phyloP scores from a whole-genome alignment of 2,329 filamentous ascomycete species.

The Fusarium verrucosum region DNA sequence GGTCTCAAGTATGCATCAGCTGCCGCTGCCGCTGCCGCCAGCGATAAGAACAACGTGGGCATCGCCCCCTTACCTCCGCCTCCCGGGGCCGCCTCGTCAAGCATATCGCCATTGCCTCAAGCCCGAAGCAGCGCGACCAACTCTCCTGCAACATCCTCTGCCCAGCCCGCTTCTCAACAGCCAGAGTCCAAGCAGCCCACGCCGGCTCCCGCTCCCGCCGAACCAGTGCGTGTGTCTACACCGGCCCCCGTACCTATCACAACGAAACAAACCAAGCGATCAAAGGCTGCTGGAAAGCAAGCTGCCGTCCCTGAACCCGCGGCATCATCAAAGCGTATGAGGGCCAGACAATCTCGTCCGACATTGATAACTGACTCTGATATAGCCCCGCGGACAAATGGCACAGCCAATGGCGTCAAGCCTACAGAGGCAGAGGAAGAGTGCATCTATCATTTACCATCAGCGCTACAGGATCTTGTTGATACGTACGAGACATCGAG shows the following conservation, averaged over 20 bases:
- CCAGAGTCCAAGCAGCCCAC: constrained; percentile 49
- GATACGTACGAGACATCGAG: constrained; percentile 90
- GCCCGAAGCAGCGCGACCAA: constrained; percentile 65
- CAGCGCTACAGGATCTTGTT: constrained; percentile 87
- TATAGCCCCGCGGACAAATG: constrained; percentile 59
- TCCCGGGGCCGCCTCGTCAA: constrained; percentile 65
- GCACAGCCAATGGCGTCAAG: constrained; percentile 62
- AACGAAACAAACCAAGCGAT: constrained; percentile 50
- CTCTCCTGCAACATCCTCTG: constrained; percentile 60
- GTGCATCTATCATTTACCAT: constrained; percentile 91
- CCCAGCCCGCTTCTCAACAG: constrained; percentile 57
- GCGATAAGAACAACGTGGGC: constrained; percentile 86
- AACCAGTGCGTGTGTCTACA: constrained; percentile 28
- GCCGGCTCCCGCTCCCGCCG: constrained; percentile 41
- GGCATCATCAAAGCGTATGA: constrained; percentile 58
- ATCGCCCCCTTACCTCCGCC: constrained; percentile 94
- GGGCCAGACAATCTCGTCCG: not conserved
- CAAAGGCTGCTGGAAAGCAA: constrained; percentile 58
- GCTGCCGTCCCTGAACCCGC: constrained; percentile 53
- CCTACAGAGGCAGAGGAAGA: constrained; percentile 67
- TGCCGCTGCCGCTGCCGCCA: constrained; percentile 90
- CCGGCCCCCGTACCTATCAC: constrained; percentile 43
- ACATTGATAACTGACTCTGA: constrained; percentile 15
- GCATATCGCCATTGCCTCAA: constrained; percentile 61
- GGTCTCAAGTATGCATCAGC: constrained; percentile 97